Evolutionary conservation across 441 rosid genomes (phyloP), one percentile per base, ranked within the genome.

Genomic region (Pelargonium myrrhifolium): DNA sequence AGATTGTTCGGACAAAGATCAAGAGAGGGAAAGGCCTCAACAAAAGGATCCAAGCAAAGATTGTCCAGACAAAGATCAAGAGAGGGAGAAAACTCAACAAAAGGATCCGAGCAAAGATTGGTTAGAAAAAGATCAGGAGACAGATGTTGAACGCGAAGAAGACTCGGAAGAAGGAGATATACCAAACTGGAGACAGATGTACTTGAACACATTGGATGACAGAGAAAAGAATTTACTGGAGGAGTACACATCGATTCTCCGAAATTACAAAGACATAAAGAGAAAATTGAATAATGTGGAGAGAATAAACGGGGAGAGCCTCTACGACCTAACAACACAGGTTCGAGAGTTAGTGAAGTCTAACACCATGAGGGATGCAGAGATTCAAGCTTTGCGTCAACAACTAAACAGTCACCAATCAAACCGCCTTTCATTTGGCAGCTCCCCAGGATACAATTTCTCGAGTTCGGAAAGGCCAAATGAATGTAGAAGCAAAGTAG

Each of bases 251-350:
- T 62, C 80, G 12, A 74, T 84, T 60, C 88, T 92, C 62, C 76
- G 87, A 8, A 92, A 81, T 77, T 94, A 67, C n/a, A 90, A 85
- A 82, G 95, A 95, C 65, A 70, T 78, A 18, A 89, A 85, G 84
- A 86, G 82, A 83, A 79, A 73, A 84, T 81, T 87, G 12, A 45
- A 43, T 2, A 87, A 85, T 42, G 64, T 71, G 20, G 85, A 87
- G 53, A 70, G 71, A 7, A 83, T 66, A 49, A 77, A 65, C 60
- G 82, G 74, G 31, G 82, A 80, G 49, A 66, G 76, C 66, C 67
- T 75, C 60, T 71, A 70, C 24, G 80, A 79, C 53, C 43, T 59
- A 21, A 75, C 68, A 9, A 10, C 72, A 49, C 81, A 79, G 76
- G 76, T 83, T 20, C 65, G 65, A 75, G 87, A 82, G 67, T 78